A percentile compares a stretch with the other conserved stretches of the same genome.
These are phyloP conservation scores for Acanthamoeba healyi DNA, from an alignment of 208 protist species.

Conservation along the genomic window DNA sequence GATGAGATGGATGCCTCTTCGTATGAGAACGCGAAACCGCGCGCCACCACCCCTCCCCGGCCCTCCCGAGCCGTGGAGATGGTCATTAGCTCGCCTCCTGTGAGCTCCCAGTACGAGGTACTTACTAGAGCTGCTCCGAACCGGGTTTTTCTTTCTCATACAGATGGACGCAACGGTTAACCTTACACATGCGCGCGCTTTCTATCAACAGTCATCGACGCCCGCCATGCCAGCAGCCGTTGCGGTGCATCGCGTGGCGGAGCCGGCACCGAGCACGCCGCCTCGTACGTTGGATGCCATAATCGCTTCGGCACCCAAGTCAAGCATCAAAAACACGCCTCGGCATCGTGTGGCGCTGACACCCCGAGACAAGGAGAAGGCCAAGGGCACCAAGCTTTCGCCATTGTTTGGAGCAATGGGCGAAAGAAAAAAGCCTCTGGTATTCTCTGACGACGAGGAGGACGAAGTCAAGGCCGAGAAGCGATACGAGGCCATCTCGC, in stretches of 20 bases:
- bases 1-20: neutral
- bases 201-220: no score
- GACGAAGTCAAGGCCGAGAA: slow-evolving; percentile 8
- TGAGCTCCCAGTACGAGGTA: no score
- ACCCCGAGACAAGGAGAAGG: slow-evolving; percentile 13
- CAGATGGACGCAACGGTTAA: neutral
- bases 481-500: slow-evolving; percentile 19
- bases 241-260: neutral
- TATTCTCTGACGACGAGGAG: slow-evolving; percentile 36
- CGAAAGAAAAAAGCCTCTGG: neutral
- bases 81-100: neutral
- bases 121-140: no score
- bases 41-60: neutral
- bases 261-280: slow-evolving; percentile 6
- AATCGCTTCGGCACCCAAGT: neutral
- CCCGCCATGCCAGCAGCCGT: neutral
- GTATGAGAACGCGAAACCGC: neutral
- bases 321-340: slow-evolving; percentile 27
- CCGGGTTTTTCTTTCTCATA: no score
- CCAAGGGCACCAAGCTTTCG: slow-evolving; percentile 38
- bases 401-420: neutral
- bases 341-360: slow-evolving; percentile 49
- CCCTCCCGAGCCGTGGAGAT: neutral
- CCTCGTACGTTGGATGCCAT: neutral
- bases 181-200: no score